A percentile compares a stretch with the other conserved stretches of the same genome.
These are phyloP conservation scores for Schwanniomyces sp. DNA, from an alignment of 805 yeast genomes.

Conservation along the genomic window DNA sequence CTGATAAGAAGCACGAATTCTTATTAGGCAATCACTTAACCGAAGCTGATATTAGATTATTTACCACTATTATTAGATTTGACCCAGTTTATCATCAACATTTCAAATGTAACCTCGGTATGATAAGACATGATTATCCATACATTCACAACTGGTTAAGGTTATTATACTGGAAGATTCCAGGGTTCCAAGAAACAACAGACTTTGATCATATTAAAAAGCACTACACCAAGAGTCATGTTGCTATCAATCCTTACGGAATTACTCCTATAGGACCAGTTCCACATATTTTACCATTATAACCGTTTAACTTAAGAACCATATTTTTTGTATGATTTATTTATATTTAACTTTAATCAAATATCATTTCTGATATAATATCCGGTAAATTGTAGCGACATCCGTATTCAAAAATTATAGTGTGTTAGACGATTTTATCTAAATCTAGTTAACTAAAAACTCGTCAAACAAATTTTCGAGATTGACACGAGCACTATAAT, in stretches of 20 bases:
- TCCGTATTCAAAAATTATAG: neutral
- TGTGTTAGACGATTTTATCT: neutral
- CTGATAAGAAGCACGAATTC: conserved; percentile 24
- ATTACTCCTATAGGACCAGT: conserved; percentile 89
- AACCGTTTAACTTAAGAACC: neutral
- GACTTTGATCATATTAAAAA: conserved; percentile 86
- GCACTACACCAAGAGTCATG: conserved; percentile 88
- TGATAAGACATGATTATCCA: conserved; percentile 81
- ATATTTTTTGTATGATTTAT: neutral
- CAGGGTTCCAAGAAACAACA: conserved; percentile 76
- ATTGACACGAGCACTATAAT: neutral
- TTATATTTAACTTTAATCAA: neutral
- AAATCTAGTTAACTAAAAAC: neutral
- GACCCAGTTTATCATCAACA: conserved; percentile 95
- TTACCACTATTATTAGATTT: conserved; percentile 83
- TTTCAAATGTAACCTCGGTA: conserved; percentile 86
- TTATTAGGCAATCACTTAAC: conserved; percentile 69
- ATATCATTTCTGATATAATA: neutral
- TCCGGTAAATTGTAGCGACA: neutral
- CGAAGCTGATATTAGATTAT: conserved; percentile 88
- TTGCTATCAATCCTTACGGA: conserved; percentile 73
- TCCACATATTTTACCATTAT: conserved; percentile 58
- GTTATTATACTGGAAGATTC: conserved; percentile 75
- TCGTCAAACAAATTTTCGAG: neutral
- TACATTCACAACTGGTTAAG: conserved; percentile 75